Base-by-base conservation (phyloP, 1,139 yeast species). In the Ogataea hybrid region DNA sequence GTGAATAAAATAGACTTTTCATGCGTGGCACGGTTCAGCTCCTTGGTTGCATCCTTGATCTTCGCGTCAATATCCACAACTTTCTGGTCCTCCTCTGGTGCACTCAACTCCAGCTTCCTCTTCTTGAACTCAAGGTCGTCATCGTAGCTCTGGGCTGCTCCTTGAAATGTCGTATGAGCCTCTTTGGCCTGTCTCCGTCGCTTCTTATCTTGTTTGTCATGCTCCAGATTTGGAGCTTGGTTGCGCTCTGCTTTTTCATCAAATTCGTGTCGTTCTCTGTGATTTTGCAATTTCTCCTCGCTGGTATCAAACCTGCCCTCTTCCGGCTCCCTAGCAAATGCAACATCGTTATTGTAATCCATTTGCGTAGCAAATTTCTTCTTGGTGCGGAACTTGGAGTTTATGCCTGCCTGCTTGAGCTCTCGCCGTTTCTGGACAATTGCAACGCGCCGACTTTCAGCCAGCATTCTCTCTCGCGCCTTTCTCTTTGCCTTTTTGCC, bases 401-500 rank as follows among this genome's bases (percentile, higher is more conserved):
- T 80, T 20, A 87, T 75, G 2, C 97, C 97, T 0, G 95, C 94
- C 34, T 84, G 86, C 57, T 87, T 86, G 57, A 89, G 68, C 53
- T 89, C 97, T 49, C 97, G 69, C 48, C 96, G 71, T 54, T 84
- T 85, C 54, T 89, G 96, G 12, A 90, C 61, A 44, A 83, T 66
- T 0, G 96, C 88, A 16, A 88, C 70, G 32, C 95, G 67, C 54
- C 79, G 76, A 44, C 62, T 62, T 34, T 62, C 66, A n/a, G 55
- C 60, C 23, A 80, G 59, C 77, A 88, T 75, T 43, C 94, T 70
- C 57, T 92, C 98, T 43, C 98, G 71, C 3, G 85, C 88, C 59
- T 90, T 87, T 47, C 98, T 67, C 48, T 89, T 86, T 1, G 97
- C 97, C 64, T 92, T 92, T 55, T 90, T 89, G 48, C 98, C 98